These are phyloP conservation scores for Takakia lepidozioides DNA, from an alignment of 225 moss, liverwort and hornwort species.

Conservation along the genomic window DNA sequence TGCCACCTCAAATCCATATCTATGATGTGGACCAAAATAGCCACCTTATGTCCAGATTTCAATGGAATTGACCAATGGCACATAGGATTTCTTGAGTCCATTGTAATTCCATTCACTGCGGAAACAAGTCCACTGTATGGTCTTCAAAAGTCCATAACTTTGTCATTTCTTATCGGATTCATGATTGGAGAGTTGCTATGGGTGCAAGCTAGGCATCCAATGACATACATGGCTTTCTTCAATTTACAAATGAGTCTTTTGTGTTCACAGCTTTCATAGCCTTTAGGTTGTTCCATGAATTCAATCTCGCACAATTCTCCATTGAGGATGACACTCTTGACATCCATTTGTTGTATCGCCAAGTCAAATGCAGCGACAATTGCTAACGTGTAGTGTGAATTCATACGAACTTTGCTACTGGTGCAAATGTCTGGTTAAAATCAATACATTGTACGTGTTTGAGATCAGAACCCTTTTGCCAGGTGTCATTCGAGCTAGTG, in stretches of 20 bases:
- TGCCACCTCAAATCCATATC: too few relatives aligned
- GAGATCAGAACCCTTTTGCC: not conserved
- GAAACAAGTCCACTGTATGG: too few relatives aligned
- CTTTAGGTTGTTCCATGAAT: not conserved
- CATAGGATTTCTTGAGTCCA: too few relatives aligned
- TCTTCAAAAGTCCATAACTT: too few relatives aligned
- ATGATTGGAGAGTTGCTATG: too few relatives aligned
- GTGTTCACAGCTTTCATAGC: not conserved
- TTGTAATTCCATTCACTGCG: too few relatives aligned
- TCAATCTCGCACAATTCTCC: not conserved
- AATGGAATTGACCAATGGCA: too few relatives aligned
- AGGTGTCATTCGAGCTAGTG: not conserved
- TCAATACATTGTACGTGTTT: not conserved
- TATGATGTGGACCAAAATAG: too few relatives aligned
- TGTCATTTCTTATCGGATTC: too few relatives aligned
- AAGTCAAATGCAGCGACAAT: not conserved
- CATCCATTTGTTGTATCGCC: slow-evolving; percentile 1
- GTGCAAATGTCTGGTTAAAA: not conserved
- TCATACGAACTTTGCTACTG: not conserved
- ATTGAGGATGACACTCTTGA: not conserved
- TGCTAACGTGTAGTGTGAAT: not conserved
- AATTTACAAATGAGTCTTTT: not conserved
- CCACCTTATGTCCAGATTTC: too few relatives aligned
- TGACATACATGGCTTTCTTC: not conserved
- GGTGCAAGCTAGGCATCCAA: too few relatives aligned